Conservation (phyloP, 352 stramenopile species). For the Phytophthora fragariaefolia region DNA sequence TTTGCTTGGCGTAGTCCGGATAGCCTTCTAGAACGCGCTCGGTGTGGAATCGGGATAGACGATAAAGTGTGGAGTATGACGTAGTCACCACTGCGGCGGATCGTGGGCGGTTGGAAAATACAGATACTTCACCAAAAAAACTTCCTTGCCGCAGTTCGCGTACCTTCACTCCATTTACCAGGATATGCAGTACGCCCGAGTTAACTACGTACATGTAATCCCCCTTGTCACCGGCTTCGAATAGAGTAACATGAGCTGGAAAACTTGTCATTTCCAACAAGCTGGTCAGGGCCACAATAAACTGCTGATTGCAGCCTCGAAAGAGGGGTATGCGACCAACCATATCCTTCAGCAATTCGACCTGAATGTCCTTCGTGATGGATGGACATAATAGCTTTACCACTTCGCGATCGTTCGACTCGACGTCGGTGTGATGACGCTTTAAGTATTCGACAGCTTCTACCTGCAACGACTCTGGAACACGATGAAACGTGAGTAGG, state of each 20-base stretch:
- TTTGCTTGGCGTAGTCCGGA: conserved; percentile 55
- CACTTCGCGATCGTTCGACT: conserved; percentile 71
- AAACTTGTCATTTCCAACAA: conserved; percentile 71
- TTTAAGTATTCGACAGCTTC: conserved; percentile 69
- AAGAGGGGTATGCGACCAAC: conserved; percentile 71
- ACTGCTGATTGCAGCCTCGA: conserved; percentile 60
- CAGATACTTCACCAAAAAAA: conserved; percentile 77
- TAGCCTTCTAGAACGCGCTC: conserved; percentile 69
- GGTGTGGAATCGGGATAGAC: conserved; percentile 65
- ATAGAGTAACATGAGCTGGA: conserved; percentile 61
- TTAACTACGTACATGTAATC: conserved; percentile 84
- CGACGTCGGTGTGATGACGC: conserved; percentile 70
- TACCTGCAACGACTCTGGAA: conserved; percentile 54
- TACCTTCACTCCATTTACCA: conserved; percentile 63
- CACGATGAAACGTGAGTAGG: conserved; percentile 66
- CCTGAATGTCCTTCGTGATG: conserved; percentile 78
- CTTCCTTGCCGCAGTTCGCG: conserved; percentile 68
- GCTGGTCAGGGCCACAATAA: conserved; percentile 71
- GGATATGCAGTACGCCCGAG: conserved; percentile 62
- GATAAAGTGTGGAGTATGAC: conserved; percentile 75
- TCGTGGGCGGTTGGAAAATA: conserved; percentile 66
- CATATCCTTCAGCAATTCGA: conserved; percentile 66
- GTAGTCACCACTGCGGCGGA: conserved; percentile 65
- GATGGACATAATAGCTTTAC: conserved; percentile 75
- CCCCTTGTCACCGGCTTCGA: conserved; percentile 56